These are phyloP conservation scores for Somion occarium DNA, from an alignment of 1,284 basidiomycete species.

Conservation along the genomic window DNA sequence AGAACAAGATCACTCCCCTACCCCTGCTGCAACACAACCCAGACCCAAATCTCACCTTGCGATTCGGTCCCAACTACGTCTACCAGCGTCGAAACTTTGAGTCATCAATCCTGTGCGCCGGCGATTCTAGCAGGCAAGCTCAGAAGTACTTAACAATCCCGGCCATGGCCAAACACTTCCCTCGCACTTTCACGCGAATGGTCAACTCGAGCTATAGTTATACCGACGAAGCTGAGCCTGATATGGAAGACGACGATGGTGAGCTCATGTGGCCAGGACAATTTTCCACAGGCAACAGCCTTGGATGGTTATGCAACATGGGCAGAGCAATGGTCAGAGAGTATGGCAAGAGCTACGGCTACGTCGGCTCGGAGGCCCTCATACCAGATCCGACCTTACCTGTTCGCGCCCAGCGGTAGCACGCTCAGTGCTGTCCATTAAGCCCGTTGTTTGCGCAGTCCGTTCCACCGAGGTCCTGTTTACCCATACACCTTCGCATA, in stretches of 20 bases:
- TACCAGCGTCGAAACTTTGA: no score
- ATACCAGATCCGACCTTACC: constrained; percentile 30
- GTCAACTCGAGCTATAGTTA: constrained; percentile 54
- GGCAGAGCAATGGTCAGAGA: constrained; percentile 79
- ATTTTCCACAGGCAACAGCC: constrained; percentile 61
- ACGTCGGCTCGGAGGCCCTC: constrained; percentile 61
- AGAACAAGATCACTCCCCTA: no score
- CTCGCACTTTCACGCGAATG: constrained; percentile 67
- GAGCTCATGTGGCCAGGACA: constrained; percentile 77
- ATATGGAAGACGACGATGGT: constrained; percentile 76
- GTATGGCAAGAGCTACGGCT: constrained; percentile 67
- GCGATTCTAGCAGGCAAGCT: no score
- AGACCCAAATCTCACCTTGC: no score
- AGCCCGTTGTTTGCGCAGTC: neutral
- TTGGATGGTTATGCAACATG: constrained; percentile 76
- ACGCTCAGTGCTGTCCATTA: neutral
- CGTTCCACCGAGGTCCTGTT: neutral
- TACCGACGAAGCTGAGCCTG: constrained; percentile 69
- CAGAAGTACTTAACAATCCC: constrained; percentile 57
- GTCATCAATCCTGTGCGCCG: no score
- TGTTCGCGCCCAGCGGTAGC: neutral
- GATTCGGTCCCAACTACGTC: no score
- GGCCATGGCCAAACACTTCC: constrained; percentile 61
- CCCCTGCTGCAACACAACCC: no score
- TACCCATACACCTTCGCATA: neutral